A percentile compares a stretch with the other conserved stretches of the same genome.
Evolutionary conservation across 306 rosid species (phyloP).

Genomic region (cucumber (Cucumis sativus)): DNA sequence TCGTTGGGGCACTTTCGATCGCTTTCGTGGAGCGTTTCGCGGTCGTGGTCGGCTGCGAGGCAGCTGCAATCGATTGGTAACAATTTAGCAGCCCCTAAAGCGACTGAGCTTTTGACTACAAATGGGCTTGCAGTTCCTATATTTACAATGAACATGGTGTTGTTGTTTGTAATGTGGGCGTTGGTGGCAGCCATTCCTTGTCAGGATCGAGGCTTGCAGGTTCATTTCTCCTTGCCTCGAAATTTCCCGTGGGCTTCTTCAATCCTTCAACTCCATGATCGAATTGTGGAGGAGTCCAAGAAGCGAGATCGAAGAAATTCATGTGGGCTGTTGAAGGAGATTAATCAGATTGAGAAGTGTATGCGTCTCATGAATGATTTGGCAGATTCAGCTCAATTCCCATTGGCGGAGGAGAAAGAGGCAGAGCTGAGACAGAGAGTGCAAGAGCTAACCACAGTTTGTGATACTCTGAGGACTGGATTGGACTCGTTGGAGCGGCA

Average conservation of each 20-base stretch:
- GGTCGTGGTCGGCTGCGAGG: constrained; percentile 82
- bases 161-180: constrained; percentile 75
- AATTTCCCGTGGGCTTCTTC: constrained; percentile 60
- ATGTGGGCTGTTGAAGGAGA: constrained; percentile 67
- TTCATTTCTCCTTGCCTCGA: constrained; percentile 45
- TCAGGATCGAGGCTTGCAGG: constrained; percentile 79
- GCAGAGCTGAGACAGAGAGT: constrained; percentile 53
- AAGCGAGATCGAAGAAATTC: constrained; percentile 62
- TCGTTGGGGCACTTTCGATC: constrained; percentile 58
- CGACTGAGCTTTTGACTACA: constrained; percentile 42
- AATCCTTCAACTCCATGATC: constrained; percentile 47
- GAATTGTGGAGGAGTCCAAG: constrained; percentile 65
- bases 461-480: constrained; percentile 45
- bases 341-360: constrained; percentile 69
- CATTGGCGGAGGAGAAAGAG: constrained; percentile 54
- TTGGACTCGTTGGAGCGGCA: constrained; percentile 68
- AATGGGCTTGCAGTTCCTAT: constrained; percentile 49
- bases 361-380: constrained; percentile 50
- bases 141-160: constrained; percentile 42
- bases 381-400: constrained; percentile 59
- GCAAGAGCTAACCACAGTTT: constrained; percentile 42
- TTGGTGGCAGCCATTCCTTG: constrained; percentile 95
- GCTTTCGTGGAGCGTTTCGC: constrained; percentile 86
- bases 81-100: constrained; percentile 49
- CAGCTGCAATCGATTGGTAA: constrained; percentile 78